Evolutionary conservation across 495 filamentous ascomycete genomes (phyloP), one percentile per base, ranked within the genome.

Genomic region (Aspergillus conjunctus): DNA sequence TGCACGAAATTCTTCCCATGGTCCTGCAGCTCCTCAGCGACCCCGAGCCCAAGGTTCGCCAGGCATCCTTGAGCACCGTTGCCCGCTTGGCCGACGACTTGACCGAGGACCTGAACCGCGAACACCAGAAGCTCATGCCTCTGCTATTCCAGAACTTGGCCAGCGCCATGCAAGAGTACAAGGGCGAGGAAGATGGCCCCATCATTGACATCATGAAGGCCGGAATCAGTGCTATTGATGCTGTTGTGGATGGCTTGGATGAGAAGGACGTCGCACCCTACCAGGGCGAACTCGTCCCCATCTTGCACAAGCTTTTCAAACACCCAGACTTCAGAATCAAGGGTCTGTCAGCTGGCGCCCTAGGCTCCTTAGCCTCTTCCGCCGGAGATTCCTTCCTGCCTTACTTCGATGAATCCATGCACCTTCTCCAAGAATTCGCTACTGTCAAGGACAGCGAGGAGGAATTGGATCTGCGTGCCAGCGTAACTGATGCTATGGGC

Each of bases 21-120:
- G 87, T 97, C 58, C 80, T 97, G 46, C 87, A 87, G 69, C 84
- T 98, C 8, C 84, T 98, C 18, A 87, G 89, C 65, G 94, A 98
- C 66, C 80, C 82, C 5, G 91, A 91, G 54, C 77, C 85, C 62
- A 87, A 87, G 69, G 94, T 98, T 54, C 85, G 94, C 46, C 88
- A 92, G 70, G 89, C 92, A 41, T 87, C 94, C 33, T 77, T 98
- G 51, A 86, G 96, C 61, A 87, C 90, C 21, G 87, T 98, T 53
- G 90, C 92, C 58, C 86, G 91, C 54, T 78, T 98, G 34, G 92
- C 93, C 15, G 95, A 98, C 64, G 95, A 98, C 60, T 83, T 98
- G 8, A 87, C 92, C 2, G 92, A 95, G 67, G 91, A 94, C 67
- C 84, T 98, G 62, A 86, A 87, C 58, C 83, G 87, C 43, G 87